Evolutionary conservation across 129 eudicot species (phyloP), one percentile per base, ranked within the genome.

Genomic region (Saussurea involucrata): DNA sequence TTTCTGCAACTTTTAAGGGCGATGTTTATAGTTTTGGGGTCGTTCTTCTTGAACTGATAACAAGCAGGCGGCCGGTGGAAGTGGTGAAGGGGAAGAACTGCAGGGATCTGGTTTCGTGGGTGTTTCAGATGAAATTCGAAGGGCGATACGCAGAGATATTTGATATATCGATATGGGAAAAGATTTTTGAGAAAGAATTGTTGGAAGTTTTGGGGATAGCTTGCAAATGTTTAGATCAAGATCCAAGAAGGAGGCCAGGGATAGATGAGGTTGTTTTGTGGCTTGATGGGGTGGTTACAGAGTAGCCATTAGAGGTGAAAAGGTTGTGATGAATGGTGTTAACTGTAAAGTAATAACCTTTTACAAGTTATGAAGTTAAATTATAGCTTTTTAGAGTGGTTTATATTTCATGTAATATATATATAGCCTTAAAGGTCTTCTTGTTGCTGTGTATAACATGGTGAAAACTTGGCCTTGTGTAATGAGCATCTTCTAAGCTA

Each of bases 11-110:
- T 36, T 92, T 89, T 73, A 89, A 92, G 80, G 99, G 99, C 0
- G 99, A 95, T 81, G 97, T 92, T 6, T 95, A 92, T 72, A 95
- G 99, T 78, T 95, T 95, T 27, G 99, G 99, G 1, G 94, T 95
- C 13, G 99, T 95, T 31, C 90, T 95, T 58, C 85, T 95, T 31
- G 99, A 95, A 78, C 97, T 95, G 34, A 80, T 95, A n/a, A 95
- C 99, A 0, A 92, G 92, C 8, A 78, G 96, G 63, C 76, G 99
- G 18, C 99, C 99, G 0, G 96, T 95, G 25, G 99, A 95, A 82
- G 97, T 95, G 12, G 88, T 94, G 73, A 95, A 89, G 78, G 99
- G 99, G 74, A 92, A 90, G 82, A 89, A 90, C 20, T 92, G 97
- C 81, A 77, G 99, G 74, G 96, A 95, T 81, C 57, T 95, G 76